A percentile compares a stretch with the other conserved stretches of the same genome.
Evolutionary conservation across 768 basidiomycete genomes (phyloP).

Genomic region (Hemileccinum impolitum): DNA sequence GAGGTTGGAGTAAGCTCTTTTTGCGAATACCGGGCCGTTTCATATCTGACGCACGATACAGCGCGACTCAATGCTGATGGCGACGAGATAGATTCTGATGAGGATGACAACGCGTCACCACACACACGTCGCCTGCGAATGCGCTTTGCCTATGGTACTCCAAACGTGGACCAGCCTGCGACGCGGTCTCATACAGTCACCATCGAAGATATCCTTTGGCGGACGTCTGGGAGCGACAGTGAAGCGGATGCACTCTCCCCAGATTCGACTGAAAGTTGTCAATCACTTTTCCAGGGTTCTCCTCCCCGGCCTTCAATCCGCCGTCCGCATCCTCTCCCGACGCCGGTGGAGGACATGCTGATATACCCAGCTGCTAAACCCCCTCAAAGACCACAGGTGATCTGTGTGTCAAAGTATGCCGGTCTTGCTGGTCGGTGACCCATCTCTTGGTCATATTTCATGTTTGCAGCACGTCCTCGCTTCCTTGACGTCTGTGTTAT

Average conservation of each 20-base stretch:
- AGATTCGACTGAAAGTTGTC: conserved; percentile 19
- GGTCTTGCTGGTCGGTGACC: conserved; percentile 31
- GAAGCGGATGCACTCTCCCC: conserved; percentile 18
- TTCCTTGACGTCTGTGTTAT: not conserved
- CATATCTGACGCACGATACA: conserved; percentile 16
- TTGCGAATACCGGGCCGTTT: not conserved
- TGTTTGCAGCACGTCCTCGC: not conserved
- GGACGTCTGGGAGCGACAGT: conserved; percentile 23
- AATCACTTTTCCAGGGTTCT: conserved; percentile 10
- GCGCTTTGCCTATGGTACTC: conserved; percentile 25
- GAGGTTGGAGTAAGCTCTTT: conserved; percentile 32
- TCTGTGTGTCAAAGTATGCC: conserved; percentile 28
- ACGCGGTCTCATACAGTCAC: conserved; percentile 28
- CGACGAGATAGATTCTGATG: conserved; percentile 59
- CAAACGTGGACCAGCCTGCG: conserved; percentile 26
- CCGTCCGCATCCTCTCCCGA: conserved; percentile 50
- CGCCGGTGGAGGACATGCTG: conserved; percentile 53
- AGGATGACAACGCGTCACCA: conserved; percentile 51
- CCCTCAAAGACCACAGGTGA: conserved; percentile 5
- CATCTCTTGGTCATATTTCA: not conserved
- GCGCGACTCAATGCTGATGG: conserved; percentile 49
- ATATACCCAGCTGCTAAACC: conserved; percentile 16
- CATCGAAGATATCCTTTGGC: conserved; percentile 23
- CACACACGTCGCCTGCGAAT: conserved; percentile 48
- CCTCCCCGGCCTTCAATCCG: conserved; percentile 12